Evolutionary conservation across 1,284 basidiomycete species (phyloP).

Genomic region (Heterobasidion irregulare): DNA sequence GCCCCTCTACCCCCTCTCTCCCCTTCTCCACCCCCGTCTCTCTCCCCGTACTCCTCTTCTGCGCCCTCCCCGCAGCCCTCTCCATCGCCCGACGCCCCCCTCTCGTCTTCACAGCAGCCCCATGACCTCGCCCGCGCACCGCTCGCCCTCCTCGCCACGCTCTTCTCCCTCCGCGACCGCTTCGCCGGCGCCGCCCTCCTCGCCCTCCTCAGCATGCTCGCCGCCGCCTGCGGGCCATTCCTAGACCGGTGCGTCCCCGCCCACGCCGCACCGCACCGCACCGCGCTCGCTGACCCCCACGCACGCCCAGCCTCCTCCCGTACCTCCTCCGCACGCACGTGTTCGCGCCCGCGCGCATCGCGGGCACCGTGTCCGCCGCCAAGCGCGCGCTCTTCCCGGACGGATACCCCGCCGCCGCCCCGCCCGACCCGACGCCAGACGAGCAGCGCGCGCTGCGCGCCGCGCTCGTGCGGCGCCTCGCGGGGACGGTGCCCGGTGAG

Average conservation of each 20-base stretch:
- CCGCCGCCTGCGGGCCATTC: slow-evolving; percentile 19
- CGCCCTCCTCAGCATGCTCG: slow-evolving; percentile 20
- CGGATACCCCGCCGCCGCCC: slow-evolving; percentile 65
- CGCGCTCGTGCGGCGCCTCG: slow-evolving; percentile 39
- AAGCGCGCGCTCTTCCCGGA: slow-evolving; percentile 72
- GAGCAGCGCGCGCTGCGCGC: slow-evolving; percentile 56
- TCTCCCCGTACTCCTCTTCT: neutral
- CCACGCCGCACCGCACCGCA: too few species aligned
- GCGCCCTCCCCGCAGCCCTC: neutral
- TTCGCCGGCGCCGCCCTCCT: slow-evolving; percentile 18
- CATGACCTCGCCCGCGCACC: neutral
- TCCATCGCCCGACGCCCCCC: neutral
- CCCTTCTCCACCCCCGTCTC: neutral
- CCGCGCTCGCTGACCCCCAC: neutral
- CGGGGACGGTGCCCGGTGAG: slow-evolving; percentile 37
- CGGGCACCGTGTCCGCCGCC: slow-evolving; percentile 36
- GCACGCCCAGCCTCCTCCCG: slow-evolving; percentile 43
- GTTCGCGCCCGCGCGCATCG: slow-evolving; percentile 44
- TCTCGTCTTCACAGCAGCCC: neutral
- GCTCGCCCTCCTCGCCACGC: slow-evolving; percentile 3
- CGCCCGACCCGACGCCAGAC: slow-evolving; percentile 59
- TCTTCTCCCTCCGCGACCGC: slow-evolving; percentile 11
- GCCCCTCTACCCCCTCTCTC: neutral
- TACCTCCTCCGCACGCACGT: slow-evolving; percentile 47
- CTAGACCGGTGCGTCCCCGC: slow-evolving; percentile 31